phyloP scores from a whole-genome alignment of 2,329 filamentous ascomycete genomes.

The Thyridium curvatum region DNA sequence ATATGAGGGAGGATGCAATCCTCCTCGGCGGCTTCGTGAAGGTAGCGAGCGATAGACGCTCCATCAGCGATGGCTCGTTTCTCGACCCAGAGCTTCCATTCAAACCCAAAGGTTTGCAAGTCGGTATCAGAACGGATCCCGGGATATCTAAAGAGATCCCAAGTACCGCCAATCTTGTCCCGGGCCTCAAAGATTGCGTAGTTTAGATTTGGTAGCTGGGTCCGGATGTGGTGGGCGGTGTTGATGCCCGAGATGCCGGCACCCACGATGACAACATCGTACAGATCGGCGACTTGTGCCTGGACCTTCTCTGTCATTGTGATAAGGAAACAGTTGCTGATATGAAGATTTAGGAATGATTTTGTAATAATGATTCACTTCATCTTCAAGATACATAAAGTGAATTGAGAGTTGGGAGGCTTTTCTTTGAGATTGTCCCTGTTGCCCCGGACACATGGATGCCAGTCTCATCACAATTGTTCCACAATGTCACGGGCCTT shows the following conservation, averaged over 20 bases:
- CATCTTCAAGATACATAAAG: no score
- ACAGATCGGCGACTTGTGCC: constrained; percentile 7
- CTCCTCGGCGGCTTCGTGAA: constrained; percentile 42
- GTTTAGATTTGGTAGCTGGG: constrained; percentile 44
- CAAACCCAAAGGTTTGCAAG: constrained; percentile 57
- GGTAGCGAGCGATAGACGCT: constrained; percentile 28
- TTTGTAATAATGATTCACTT: no score
- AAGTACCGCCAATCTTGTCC: constrained; percentile 64
- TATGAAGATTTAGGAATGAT: no score
- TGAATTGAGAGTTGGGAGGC: no score
- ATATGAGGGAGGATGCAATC: constrained; percentile 50
- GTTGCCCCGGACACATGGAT: no score
- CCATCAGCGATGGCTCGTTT: no score
- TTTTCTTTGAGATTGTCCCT: no score
- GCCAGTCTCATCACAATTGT: no score
- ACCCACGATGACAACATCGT: constrained; percentile 60
- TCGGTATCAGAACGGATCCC: constrained; percentile 64
- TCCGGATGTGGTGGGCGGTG: constrained; percentile 59
- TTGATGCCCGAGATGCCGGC: constrained; percentile 72
- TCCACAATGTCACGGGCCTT: no score
- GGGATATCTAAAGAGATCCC: constrained; percentile 72
- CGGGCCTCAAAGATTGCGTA: constrained; percentile 66
- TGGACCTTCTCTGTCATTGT: no score
- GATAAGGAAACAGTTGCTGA: no score
- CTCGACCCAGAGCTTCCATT: constrained; percentile 62